Percentiles rank a stretch among this genome's conserved stretches.
Evolutionary conservation across 306 rosid species (phyloP).

Genomic region (Medicago truncatula): MtrunA17r5.0-ANR NC_053042.1:43405501-43406000

Average conservation of each 20-base stretch:
- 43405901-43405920: slow-evolving; percentile 68
- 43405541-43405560: slow-evolving; percentile 80
- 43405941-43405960: background rate
- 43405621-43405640: slow-evolving; percentile 60
- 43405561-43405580: slow-evolving; percentile 91
- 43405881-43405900: slow-evolving; percentile 70
- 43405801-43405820: slow-evolving; percentile 36
- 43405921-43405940: slow-evolving; percentile 29
- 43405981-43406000: background rate
- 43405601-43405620: slow-evolving; percentile 76
- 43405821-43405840: slow-evolving; percentile 81
- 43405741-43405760: background rate
- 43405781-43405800: slow-evolving; percentile 2
- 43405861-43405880: slow-evolving; percentile 83
- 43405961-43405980: background rate
- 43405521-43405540: slow-evolving; percentile 69
- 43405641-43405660: slow-evolving; percentile 75
- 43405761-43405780: background rate
- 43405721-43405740: slow-evolving; percentile 49
- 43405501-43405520: slow-evolving; percentile 96
- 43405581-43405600: slow-evolving; percentile 95
- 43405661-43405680: slow-evolving; percentile 88
- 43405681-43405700: slow-evolving; percentile 77
- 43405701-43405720: slow-evolving; percentile 72
- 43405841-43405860: slow-evolving; percentile 88